phyloP scores from a whole-genome alignment of 805 yeast genomes.

The Candida silvicultrix region DNA sequence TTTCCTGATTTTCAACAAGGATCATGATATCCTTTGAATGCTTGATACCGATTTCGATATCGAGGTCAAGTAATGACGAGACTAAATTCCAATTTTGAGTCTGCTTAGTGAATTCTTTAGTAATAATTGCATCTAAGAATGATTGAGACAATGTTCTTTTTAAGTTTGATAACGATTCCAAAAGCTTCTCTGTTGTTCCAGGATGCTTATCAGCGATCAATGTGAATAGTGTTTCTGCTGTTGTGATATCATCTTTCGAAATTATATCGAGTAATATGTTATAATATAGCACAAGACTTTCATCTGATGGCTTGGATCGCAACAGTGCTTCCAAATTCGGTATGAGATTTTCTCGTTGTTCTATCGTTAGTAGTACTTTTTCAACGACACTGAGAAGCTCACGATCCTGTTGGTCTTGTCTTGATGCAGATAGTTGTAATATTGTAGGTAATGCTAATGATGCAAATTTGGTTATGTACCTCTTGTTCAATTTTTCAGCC shows the following conservation, averaged over 20 bases:
- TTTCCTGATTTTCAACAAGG: constrained; percentile 4
- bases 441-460: constrained; percentile 13
- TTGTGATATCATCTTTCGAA: constrained; percentile 23
- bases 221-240: constrained; percentile 45
- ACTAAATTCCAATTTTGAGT: constrained; percentile 43
- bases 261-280: constrained; percentile 24
- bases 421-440: constrained; percentile 3
- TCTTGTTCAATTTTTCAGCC: constrained; percentile 14
- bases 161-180: constrained; percentile 39
- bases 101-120: constrained; percentile 40
- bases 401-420: neutral
- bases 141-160: constrained; percentile 48
- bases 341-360: constrained; percentile 17
- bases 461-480: constrained; percentile 12
- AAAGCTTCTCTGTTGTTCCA: constrained; percentile 33
- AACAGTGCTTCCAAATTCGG: constrained; percentile 27
- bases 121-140: constrained; percentile 39
- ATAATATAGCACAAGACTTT: constrained; percentile 25
- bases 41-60: constrained; percentile 51
- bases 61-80: constrained; percentile 41
- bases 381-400: constrained; percentile 11
- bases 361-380: constrained; percentile 24
- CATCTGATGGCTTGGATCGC: constrained; percentile 13
- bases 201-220: constrained; percentile 33
- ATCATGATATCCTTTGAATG: constrained; percentile 30